phyloP scores from a whole-genome alignment of 192 early-diverging fungal species.

The Podila horticola region DNA sequence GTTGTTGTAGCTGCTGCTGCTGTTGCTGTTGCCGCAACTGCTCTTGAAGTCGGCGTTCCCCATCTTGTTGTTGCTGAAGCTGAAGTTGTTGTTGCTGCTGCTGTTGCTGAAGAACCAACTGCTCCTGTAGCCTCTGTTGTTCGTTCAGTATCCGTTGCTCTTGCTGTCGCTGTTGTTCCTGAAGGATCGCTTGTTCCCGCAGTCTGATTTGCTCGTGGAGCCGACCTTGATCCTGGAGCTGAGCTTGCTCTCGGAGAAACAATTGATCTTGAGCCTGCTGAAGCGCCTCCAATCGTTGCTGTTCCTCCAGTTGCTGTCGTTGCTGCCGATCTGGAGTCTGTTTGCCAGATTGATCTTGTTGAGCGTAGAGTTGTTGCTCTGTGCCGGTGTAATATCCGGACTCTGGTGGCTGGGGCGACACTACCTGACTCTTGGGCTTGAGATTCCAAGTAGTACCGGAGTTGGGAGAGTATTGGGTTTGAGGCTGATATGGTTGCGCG shows the following conservation, averaged over 20 bases:
- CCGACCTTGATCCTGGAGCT: background rate
- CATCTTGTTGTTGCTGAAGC: background rate
- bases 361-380: background rate
- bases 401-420: background rate
- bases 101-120: background rate
- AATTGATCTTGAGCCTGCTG: background rate
- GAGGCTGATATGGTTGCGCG: background rate
- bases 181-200: background rate
- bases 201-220: background rate
- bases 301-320: background rate
- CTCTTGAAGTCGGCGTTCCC: background rate
- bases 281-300: background rate
- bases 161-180: slow-evolving; percentile 7
- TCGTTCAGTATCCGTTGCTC: background rate
- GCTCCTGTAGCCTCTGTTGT: background rate
- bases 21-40: background rate
- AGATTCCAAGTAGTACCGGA: background rate
- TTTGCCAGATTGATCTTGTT: background rate
- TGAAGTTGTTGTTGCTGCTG: background rate
- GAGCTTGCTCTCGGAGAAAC: background rate
- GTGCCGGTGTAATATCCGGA: background rate
- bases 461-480: background rate
- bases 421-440: background rate
- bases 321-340: background rate
- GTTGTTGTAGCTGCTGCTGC: background rate